Conservation (phyloP, 805 yeast genomes). For the Yueomyces sinensis region DNA sequence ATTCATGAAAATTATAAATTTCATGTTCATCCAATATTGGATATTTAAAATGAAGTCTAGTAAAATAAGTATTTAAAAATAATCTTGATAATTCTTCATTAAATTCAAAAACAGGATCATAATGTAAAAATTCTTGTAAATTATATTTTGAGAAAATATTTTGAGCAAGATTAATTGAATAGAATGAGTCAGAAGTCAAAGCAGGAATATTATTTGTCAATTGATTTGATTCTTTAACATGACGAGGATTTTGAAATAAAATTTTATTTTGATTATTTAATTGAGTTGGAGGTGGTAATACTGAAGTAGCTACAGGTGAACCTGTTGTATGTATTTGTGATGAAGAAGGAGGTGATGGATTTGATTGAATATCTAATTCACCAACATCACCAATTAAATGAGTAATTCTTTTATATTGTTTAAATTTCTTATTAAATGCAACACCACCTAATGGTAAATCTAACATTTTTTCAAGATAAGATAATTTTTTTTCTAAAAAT, state of each 20-base stretch:
- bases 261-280: neutral
- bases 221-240: neutral
- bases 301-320: neutral
- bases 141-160: slow-evolving; percentile 35
- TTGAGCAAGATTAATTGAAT: slow-evolving; percentile 27
- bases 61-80: slow-evolving; percentile 39
- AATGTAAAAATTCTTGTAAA: slow-evolving; percentile 29
- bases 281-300: neutral
- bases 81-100: slow-evolving; percentile 37
- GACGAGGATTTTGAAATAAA: neutral
- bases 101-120: slow-evolving; percentile 40
- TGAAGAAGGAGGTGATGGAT: neutral
- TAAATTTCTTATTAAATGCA: slow-evolving; percentile 19
- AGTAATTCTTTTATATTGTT: slow-evolving; percentile 26
- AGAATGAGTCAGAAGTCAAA: slow-evolving; percentile 20
- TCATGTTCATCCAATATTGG: slow-evolving; percentile 44
- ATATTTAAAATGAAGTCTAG: slow-evolving; percentile 42
- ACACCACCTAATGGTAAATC: slow-evolving; percentile 17
- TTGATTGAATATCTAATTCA: slow-evolving; percentile 2
- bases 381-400: slow-evolving; percentile 19
- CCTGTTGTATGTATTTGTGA: neutral
- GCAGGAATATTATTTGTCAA: slow-evolving; percentile 4
- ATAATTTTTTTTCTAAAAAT: slow-evolving; percentile 41
- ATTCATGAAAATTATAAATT: slow-evolving; percentile 35
- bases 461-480: slow-evolving; percentile 35